Base-by-base conservation (phyloP, 495 filamentous ascomycete genomes). In the Podospora comata region DNA sequence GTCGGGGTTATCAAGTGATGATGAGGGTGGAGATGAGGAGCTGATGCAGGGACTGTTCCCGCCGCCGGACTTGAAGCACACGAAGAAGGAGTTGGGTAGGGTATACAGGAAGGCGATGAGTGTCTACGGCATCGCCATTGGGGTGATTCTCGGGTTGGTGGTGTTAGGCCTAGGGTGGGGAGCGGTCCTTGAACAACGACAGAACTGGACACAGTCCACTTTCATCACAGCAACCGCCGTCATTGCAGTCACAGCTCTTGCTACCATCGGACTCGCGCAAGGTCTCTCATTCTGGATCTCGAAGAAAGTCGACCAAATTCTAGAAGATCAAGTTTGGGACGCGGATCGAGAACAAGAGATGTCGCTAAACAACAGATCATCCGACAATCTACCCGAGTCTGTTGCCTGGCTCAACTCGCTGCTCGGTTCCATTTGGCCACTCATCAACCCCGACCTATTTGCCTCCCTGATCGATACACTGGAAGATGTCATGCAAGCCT, bases 401-500 rank as follows among this genome's bases (percentile, higher is more conserved):
- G 84, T 83, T 0, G 82, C 87, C 19, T 91, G 89, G 89, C 79
- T 91, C 20, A 91, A 91, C 73, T 85, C 83, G 16, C 65, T 91
- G 13, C 73, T 91, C 16, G 76, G 82, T 1, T 84, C 87, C 0
- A 77, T 91, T 26, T 91, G 89, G 89, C 87, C 88, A 1, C 78
- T 91, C 30, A 81, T 91, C 73, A 91, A 91, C 72, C 89, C 89
- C 0, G 88, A 90, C 70, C 78, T 91, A 3, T 91, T 91, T 66
- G 81, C 83, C 4, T 85, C 84, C 34, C 69, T 91, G 3, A 82
- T 85, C 6, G 89, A 91, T 71, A 88, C 83, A 59, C 80, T 91
- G 11, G 89, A 91, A 71, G 89, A 91, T 73, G 85, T 90, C 64
- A 91, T 91, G 89, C 89, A 91, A 76, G 87, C 88, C 2, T 85